These are phyloP conservation scores for Coemansia sp. DNA, from an alignment of 192 early-diverging fungal genomes.

Conservation along the genomic window DNA sequence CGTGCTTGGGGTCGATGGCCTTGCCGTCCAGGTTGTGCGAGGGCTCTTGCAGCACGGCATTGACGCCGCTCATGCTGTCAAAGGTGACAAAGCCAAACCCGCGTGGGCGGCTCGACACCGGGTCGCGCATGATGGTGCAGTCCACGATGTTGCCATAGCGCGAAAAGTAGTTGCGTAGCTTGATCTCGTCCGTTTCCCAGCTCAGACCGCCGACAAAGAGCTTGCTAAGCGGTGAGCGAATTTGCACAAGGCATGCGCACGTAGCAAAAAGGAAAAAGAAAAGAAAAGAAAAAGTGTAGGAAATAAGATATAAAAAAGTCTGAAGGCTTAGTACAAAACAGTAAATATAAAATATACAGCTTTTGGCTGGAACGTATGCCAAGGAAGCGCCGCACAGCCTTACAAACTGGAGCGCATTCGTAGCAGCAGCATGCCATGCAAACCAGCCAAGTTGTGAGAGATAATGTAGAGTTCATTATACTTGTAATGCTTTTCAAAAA, in stretches of 20 bases:
- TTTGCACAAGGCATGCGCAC: background rate
- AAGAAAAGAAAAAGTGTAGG: background rate
- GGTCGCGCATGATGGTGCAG: constrained; percentile 84
- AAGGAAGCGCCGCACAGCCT: background rate
- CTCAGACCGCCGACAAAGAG: constrained; percentile 93
- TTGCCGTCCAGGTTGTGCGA: constrained; percentile 76
- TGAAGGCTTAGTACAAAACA: constrained; percentile 19
- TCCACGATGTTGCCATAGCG: constrained; percentile 86
- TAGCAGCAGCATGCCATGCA: background rate
- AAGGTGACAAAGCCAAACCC: constrained; percentile 97
- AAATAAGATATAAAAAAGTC: background rate
- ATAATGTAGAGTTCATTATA: constrained; percentile 59
- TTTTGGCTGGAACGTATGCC: constrained; percentile 72
- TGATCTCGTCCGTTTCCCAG: constrained; percentile 83
- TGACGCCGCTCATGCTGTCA: constrained; percentile 73
- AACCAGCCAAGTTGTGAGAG: background rate
- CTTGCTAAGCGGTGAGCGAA: constrained; percentile 64
- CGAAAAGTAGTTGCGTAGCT: constrained; percentile 83
- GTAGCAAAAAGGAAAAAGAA: constrained; percentile 61
- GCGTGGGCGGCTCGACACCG: constrained; percentile 83
- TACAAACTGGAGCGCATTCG: background rate
- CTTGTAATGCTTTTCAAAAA: constrained; percentile 8
- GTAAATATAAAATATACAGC: constrained; percentile 83
- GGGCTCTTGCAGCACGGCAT: constrained; percentile 71
- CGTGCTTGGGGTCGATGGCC: constrained; percentile 56